These are phyloP conservation scores for Xylariaceae sp. DNA, from an alignment of 2,329 filamentous ascomycete genomes.

Conservation along the genomic window DNA sequence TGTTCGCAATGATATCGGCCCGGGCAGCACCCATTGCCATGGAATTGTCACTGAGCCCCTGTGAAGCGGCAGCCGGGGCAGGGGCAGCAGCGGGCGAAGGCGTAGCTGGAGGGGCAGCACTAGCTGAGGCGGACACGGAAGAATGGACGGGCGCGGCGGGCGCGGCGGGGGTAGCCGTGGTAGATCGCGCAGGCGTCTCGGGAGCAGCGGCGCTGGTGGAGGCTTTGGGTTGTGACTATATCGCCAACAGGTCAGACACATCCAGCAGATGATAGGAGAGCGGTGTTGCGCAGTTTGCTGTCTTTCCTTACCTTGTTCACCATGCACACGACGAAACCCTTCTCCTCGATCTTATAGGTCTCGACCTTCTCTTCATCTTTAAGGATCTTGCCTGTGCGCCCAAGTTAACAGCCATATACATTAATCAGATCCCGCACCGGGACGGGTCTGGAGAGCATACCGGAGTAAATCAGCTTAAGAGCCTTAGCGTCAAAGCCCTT, in stretches of 20 bases:
- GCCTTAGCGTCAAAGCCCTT: constrained; percentile 89
- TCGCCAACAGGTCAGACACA: constrained; percentile 1
- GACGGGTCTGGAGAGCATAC: constrained; percentile 45
- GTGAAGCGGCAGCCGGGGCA: constrained; percentile 40
- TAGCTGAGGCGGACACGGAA: constrained; percentile 35
- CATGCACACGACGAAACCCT: constrained; percentile 99
- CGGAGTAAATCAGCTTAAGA: constrained; percentile 97
- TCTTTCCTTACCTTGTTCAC: constrained; percentile 73
- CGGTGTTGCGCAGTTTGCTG: not conserved
- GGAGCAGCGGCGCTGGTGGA: constrained; percentile 56
- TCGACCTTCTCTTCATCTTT: constrained; percentile 96
- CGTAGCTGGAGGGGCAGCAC: constrained; percentile 46
- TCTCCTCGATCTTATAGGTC: constrained; percentile 98
- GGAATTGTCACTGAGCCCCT: constrained; percentile 64
- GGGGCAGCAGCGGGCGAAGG: constrained; percentile 45
- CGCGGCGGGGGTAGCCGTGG: constrained; percentile 47
- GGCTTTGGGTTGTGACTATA: constrained; percentile 61
- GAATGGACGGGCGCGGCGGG: constrained; percentile 46
- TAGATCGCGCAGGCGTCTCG: constrained; percentile 55
- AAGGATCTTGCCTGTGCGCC: constrained; percentile 78
- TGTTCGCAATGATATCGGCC: constrained; percentile 76
- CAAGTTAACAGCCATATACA: constrained; percentile 24
- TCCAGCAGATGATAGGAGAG: not conserved
- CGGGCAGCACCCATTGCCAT: constrained; percentile 81
- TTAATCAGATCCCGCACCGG: not conserved